These are phyloP conservation scores for Acacia concinna DNA, from an alignment of 331 rosid genomes.

Conservation along the genomic window DNA sequence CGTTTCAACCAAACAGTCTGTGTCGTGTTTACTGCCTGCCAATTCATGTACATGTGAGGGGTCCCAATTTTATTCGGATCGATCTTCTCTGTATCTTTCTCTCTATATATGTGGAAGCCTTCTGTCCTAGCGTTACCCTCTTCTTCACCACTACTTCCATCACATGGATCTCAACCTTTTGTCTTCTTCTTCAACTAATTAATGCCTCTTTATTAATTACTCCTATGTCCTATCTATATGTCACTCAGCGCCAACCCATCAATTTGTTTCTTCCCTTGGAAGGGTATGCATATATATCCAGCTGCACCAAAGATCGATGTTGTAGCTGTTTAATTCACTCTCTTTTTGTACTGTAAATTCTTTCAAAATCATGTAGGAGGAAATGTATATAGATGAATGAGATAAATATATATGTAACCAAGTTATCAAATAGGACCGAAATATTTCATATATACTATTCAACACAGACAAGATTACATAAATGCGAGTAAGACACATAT, in stretches of 20 bases:
- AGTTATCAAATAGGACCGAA: neutral
- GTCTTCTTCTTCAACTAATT: neutral
- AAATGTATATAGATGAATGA: neutral
- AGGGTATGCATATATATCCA: neutral
- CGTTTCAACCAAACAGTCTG: slow-evolving; percentile 36
- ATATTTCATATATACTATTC: neutral
- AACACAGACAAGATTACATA: neutral
- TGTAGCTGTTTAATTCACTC: no score
- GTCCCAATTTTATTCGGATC: slow-evolving; percentile 34
- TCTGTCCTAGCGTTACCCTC: neutral
- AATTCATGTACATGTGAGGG: no score
- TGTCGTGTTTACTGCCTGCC: slow-evolving; percentile 37
- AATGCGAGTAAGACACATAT: neutral
- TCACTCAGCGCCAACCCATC: no score
- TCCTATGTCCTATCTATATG: no score
- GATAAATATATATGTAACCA: neutral
- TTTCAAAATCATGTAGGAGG: neutral
- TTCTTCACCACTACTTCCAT: no score
- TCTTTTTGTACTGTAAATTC: neutral
- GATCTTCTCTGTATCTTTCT: slow-evolving; percentile 11
- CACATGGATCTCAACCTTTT: slow-evolving; percentile 4
- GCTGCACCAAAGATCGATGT: neutral
- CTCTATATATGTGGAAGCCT: neutral
- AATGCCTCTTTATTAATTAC: no score
- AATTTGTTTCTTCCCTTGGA: neutral